These are phyloP conservation scores for Nannizziopsis barbatae DNA, from an alignment of 2,329 filamentous ascomycete species.

Conservation along the genomic window DNA sequence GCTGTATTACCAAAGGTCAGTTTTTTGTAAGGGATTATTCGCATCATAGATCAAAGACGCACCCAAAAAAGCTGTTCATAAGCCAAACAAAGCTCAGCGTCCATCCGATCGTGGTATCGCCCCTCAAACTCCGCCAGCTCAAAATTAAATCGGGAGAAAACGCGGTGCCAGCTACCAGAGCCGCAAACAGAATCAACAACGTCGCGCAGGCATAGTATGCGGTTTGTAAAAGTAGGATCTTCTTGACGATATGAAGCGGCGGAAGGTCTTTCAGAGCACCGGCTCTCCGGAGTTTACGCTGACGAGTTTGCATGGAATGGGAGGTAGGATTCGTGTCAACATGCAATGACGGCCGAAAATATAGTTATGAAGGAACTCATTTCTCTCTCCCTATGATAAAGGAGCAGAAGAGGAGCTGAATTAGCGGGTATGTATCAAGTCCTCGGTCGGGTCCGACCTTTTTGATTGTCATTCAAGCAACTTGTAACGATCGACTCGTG, in stretches of 20 bases:
- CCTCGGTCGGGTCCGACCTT: not conserved
- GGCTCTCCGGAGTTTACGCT: constrained; percentile 51
- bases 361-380: not conserved
- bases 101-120: constrained; percentile 60
- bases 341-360: not conserved
- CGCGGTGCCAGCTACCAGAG: constrained; percentile 51
- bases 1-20: constrained; percentile 39
- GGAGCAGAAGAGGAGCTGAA: no score
- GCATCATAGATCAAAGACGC: constrained; percentile 31
- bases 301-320: constrained; percentile 41
- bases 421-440: not conserved
- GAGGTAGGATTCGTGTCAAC: not conserved
- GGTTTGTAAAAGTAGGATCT: constrained; percentile 54
- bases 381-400: not conserved
- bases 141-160: constrained; percentile 50
- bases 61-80: constrained; percentile 54
- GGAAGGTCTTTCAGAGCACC: constrained; percentile 57
- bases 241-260: constrained; percentile 54
- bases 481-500: not conserved
- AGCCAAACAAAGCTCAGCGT: constrained; percentile 58
- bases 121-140: constrained; percentile 52
- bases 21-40: not conserved
- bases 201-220: constrained; percentile 54
- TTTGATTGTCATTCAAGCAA: no score
- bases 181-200: constrained; percentile 55